Percentiles rank a stretch among this genome's conserved stretches.
These are phyloP conservation scores for Oxytropis ochrocephala DNA, from an alignment of 306 rosid species.

Conservation along the genomic window DNA sequence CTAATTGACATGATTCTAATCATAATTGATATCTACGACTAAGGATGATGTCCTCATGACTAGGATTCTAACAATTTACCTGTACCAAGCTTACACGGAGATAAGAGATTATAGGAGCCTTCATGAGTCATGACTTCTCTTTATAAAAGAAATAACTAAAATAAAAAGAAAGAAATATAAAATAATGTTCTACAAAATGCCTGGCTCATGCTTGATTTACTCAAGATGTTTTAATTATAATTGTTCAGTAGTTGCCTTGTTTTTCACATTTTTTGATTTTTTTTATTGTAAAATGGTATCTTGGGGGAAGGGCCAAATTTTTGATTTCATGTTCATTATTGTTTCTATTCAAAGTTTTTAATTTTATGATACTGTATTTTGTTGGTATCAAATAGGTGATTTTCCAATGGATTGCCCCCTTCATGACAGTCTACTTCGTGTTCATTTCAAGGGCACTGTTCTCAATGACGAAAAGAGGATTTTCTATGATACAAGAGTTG, in stretches of 20 bases:
- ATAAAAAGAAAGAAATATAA: constrained; percentile 1
- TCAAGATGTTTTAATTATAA: neutral
- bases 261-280: neutral
- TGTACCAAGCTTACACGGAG: constrained; percentile 7
- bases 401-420: constrained; percentile 99
- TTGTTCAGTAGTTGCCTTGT: neutral
- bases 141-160: neutral
- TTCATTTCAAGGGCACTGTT: constrained; percentile 90
- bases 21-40: no score
- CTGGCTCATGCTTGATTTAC: neutral
- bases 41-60: no score
- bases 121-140: constrained; percentile 10
- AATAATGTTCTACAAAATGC: constrained; percentile 7
- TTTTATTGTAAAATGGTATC: neutral
- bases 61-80: neutral
- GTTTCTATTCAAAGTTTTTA: neutral
- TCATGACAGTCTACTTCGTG: constrained; percentile 82
- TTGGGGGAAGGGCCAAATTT: neutral
- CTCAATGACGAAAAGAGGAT: constrained; percentile 55
- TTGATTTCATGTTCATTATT: neutral
- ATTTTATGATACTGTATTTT: constrained; percentile 16
- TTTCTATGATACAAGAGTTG: constrained; percentile 78
- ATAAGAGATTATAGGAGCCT: neutral
- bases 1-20: no score
- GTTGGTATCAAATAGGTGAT: constrained; percentile 57